Percentiles rank a stretch among this genome's conserved stretches.
These are phyloP conservation scores for Xenoacremonium recifei DNA, from an alignment of 2,329 filamentous ascomycete species.

Conservation along the genomic window DNA sequence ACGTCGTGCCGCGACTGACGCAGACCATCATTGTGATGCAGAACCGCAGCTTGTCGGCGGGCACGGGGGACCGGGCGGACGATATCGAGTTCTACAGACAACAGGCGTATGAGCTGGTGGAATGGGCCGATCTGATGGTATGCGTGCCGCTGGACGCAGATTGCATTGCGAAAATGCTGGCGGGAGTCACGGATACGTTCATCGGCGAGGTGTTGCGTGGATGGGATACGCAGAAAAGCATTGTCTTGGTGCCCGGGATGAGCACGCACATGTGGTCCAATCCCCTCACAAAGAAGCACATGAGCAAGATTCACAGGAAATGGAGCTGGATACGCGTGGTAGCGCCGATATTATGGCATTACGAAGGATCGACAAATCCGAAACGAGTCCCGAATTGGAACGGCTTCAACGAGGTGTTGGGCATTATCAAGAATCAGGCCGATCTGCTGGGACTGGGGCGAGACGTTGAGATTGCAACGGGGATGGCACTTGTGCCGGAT, in stretches of 20 bases:
- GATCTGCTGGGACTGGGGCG: slow-evolving; percentile 72
- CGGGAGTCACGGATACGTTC: slow-evolving; percentile 77
- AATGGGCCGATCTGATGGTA: slow-evolving; percentile 86
- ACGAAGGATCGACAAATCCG: slow-evolving; percentile 50
- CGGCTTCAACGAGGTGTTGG: slow-evolving; percentile 68
- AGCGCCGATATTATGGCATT: slow-evolving; percentile 79
- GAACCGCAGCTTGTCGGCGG: slow-evolving; percentile 44
- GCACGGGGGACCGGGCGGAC: slow-evolving; percentile 35
- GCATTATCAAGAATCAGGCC: slow-evolving; percentile 74
- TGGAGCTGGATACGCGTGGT: slow-evolving; percentile 87
- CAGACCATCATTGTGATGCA: slow-evolving; percentile 62
- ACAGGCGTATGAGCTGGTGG: slow-evolving; percentile 66
- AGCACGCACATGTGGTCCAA: slow-evolving; percentile 87
- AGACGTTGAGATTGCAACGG: slow-evolving; percentile 59
- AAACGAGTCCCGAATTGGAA: slow-evolving; percentile 61
- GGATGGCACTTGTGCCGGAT: slow-evolving; percentile 34
- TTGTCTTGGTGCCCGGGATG: slow-evolving; percentile 86
- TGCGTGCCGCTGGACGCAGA: slow-evolving; percentile 84
- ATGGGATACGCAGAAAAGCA: slow-evolving; percentile 84
- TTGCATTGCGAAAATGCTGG: slow-evolving; percentile 82
- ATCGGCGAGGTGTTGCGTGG: slow-evolving; percentile 78
- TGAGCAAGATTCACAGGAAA: slow-evolving; percentile 77
- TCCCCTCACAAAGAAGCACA: slow-evolving; percentile 82
- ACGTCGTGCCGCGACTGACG: slow-evolving; percentile 60
- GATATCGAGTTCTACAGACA: slow-evolving; percentile 51